Conservation (phyloP, 108 stramenopile genomes). For the Poteriospumella lacustris region DNA sequence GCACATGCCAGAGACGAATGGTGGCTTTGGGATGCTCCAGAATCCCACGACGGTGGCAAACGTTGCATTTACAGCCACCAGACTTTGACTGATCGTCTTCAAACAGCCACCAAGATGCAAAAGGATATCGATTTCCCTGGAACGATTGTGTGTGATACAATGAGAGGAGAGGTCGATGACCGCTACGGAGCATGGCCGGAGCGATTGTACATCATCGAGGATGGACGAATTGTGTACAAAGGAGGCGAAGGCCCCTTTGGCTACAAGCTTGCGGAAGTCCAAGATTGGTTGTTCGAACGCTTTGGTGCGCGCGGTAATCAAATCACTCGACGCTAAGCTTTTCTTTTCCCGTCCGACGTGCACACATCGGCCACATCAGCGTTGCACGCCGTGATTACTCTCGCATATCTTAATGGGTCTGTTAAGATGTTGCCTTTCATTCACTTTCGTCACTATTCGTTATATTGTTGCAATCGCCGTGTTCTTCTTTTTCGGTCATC, state of each 20-base stretch:
- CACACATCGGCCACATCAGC: too few species aligned
- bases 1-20: slow-evolving; percentile 2
- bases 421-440: too few species aligned
- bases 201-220: not conserved
- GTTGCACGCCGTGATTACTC: too few species aligned
- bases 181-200: not conserved
- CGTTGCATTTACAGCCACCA: not conserved
- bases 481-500: too few species aligned
- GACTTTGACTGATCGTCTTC: not conserved
- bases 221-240: not conserved
- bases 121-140: not conserved
- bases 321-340: not conserved
- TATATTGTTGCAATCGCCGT: too few species aligned
- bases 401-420: too few species aligned
- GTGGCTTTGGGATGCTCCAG: not conserved
- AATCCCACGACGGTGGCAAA: not conserved
- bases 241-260: not conserved
- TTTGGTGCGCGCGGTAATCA: not conserved
- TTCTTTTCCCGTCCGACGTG: not conserved
- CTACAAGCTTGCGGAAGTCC: not conserved
- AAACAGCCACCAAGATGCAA: not conserved
- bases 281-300: not conserved
- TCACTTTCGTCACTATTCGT: too few species aligned
- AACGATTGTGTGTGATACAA: not conserved
- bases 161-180: not conserved